Conservation (phyloP, 2,329 filamentous ascomycete genomes). For the Graphium sp. region DNA sequence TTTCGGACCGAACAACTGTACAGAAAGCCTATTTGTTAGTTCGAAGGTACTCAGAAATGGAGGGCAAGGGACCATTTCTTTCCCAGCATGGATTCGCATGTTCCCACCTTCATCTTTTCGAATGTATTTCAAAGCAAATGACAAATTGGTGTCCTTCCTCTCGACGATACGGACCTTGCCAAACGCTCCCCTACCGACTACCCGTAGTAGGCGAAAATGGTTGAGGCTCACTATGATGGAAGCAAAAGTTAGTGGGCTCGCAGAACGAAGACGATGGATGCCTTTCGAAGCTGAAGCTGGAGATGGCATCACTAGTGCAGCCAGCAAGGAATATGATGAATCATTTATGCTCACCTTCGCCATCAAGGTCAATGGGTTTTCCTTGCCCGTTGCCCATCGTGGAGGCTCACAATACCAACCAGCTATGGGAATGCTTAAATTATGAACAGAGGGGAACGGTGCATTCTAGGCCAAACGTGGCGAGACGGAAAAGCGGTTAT, state of each 20-base stretch:
- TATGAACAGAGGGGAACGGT: not conserved
- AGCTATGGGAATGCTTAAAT: not conserved
- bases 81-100: not conserved
- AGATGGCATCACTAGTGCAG: not conserved
- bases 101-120: slow-evolving; percentile 86
- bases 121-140: slow-evolving; percentile 96
- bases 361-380: slow-evolving; percentile 81
- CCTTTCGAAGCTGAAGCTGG: not conserved
- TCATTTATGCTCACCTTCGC: slow-evolving; percentile 49
- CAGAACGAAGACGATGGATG: not conserved
- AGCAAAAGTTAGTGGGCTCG: not conserved
- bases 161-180: slow-evolving; percentile 98
- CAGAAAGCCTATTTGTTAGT: not conserved
- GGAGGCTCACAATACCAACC: not conserved
- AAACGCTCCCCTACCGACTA: slow-evolving; percentile 95
- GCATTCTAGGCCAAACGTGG: not conserved
- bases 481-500: not conserved
- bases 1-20: slow-evolving; percentile 87
- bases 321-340: not conserved
- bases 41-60: not conserved
- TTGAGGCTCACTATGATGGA: slow-evolving; percentile 67
- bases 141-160: slow-evolving; percentile 83
- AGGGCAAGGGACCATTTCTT: not conserved
- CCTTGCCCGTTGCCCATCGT: slow-evolving; percentile 88
- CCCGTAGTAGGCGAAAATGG: slow-evolving; percentile 86